Evolutionary conservation across 352 stramenopile species (phyloP).

Genomic region (Globisporangium sylvaticum): DNA sequence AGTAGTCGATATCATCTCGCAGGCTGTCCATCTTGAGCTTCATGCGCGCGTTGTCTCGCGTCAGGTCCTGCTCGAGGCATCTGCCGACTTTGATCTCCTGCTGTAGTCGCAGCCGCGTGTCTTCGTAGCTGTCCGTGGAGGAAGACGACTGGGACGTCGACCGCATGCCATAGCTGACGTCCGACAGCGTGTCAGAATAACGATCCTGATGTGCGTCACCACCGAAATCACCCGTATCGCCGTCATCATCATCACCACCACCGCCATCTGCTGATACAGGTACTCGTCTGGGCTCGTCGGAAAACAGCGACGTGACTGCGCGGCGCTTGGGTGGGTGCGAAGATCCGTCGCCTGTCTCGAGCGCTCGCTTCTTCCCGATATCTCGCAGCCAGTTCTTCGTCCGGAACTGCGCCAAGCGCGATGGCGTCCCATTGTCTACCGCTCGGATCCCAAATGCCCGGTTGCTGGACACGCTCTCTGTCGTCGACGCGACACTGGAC

Average conservation of each 20-base stretch:
- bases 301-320: slow-evolving; percentile 13
- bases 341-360: neutral
- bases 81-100: slow-evolving; percentile 30
- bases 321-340: slow-evolving; percentile 10
- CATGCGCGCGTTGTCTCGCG: slow-evolving; percentile 43
- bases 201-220: neutral
- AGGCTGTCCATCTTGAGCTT: slow-evolving; percentile 39
- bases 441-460: neutral
- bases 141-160: neutral
- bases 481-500: neutral
- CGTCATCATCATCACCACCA: neutral
- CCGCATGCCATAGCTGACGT: neutral
- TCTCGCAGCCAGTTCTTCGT: slow-evolving; percentile 18
- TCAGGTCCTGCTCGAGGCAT: slow-evolving; percentile 35
- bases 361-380: slow-evolving; percentile 14
- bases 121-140: slow-evolving; percentile 1
- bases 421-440: slow-evolving; percentile 14
- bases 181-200: neutral
- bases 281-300: neutral
- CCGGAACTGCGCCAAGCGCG: slow-evolving; percentile 16
- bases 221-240: neutral
- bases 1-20: slow-evolving; percentile 49
- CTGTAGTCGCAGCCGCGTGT: slow-evolving; percentile 18
- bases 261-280: neutral
- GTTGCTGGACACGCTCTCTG: slow-evolving; percentile 3